A percentile compares a stretch with the other conserved stretches of the same genome.
These are phyloP conservation scores for Pichia rugopelliculosa DNA, from an alignment of 805 yeast species.

Conservation along the genomic window DNA sequence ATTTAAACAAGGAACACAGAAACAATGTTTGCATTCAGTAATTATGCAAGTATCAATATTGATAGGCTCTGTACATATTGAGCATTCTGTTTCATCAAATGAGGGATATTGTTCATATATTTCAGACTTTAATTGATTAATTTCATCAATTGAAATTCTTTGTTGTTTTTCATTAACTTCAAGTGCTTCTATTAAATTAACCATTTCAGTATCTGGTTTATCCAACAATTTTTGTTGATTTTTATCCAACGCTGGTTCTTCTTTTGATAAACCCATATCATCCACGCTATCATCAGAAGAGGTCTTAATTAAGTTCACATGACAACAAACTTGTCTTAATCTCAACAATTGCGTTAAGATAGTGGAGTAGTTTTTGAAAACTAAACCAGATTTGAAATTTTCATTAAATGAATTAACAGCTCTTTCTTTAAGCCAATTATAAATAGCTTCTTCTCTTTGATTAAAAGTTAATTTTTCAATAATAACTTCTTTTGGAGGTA, in stretches of 20 bases:
- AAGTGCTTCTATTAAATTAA: conserved; percentile 16
- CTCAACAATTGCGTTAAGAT: conserved; percentile 79
- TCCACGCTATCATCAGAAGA: conserved; percentile 35
- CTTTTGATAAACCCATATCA: background rate
- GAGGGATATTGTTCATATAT: conserved; percentile 29
- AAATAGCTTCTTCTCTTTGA: conserved; percentile 56
- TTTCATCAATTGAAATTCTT: conserved; percentile 20
- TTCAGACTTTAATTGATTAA: conserved; percentile 20
- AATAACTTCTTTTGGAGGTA: conserved; percentile 69
- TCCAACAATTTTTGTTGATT: conserved; percentile 7
- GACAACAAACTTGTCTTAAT: conserved; percentile 84
- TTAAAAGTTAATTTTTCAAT: conserved; percentile 64
- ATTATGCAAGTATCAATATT: conserved; percentile 41
- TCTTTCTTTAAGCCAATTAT: conserved; percentile 57
- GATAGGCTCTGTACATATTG: conserved; percentile 72
- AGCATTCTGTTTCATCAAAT: conserved; percentile 57
- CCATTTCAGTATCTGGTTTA: conserved; percentile 17
- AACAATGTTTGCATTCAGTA: conserved; percentile 74
- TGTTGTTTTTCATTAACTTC: conserved; percentile 23
- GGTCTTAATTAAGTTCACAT: conserved; percentile 52
- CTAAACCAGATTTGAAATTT: conserved; percentile 55
- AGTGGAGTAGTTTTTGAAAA: conserved; percentile 66
- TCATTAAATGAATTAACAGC: conserved; percentile 59
- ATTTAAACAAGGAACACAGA: conserved; percentile 63
- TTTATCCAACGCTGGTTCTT: background rate